A percentile compares a stretch with the other conserved stretches of the same genome.
Evolutionary conservation across 129 eudicot genomes (phyloP).

Genomic region (Chrysanthemum lavandulifolium): DNA sequence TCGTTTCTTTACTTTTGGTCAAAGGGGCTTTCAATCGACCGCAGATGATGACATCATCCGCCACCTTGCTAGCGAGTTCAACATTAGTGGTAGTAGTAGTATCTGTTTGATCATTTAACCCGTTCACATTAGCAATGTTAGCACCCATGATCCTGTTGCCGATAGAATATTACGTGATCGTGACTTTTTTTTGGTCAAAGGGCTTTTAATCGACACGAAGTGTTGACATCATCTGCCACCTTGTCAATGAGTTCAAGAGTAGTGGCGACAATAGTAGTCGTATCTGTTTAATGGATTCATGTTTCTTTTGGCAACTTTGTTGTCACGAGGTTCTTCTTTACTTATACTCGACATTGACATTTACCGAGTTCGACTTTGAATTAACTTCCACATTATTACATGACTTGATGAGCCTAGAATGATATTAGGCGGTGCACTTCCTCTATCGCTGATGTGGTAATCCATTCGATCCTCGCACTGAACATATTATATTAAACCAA

Average conservation of each 20-base stretch:
- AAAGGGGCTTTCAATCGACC: conserved; percentile 10
- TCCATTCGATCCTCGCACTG: conserved; percentile 36
- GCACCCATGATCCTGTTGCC: not conserved
- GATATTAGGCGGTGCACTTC: conserved; percentile 15
- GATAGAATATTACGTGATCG: conserved; percentile 4
- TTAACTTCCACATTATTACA: conserved; percentile 4
- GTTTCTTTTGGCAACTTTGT: not conserved
- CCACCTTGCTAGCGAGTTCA: not conserved
- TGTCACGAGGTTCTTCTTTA: conserved; percentile 14
- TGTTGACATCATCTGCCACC: conserved; percentile 1
- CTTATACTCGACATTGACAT: conserved; percentile 14
- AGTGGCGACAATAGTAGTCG: not conserved
- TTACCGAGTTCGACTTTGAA: conserved; percentile 12
- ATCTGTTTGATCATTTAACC: too few relatives aligned
- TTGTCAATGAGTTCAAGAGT: not conserved
- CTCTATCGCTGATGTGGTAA: conserved; percentile 16
- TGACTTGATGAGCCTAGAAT: conserved; percentile 10
- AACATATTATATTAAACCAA: conserved; percentile 10
- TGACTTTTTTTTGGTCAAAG: conserved; percentile 19
- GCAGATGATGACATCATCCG: conserved; percentile 12
- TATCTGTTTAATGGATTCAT: too few relatives aligned
- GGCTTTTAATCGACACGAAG: conserved; percentile 15
- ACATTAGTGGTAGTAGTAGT: too few relatives aligned
- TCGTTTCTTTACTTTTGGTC: conserved; percentile 21
- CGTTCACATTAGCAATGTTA: not conserved